Percentiles rank a stretch among this genome's conserved stretches.
Conservation (phyloP, 192 early-diverging fungal genomes). For the Backusella westeae region DNA sequence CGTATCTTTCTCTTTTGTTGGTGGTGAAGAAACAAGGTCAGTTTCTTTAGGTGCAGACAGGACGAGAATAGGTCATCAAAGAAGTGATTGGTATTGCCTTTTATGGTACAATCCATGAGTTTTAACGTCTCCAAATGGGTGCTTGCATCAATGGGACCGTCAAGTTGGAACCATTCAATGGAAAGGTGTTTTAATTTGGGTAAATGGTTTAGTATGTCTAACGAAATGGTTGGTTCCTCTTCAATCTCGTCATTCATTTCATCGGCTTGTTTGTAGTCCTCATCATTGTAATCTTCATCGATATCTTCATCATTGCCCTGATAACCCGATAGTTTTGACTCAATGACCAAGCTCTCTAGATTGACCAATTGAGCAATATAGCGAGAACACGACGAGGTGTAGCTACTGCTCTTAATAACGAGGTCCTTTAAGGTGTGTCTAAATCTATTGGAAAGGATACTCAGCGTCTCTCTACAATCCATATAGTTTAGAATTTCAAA, state of each 20-base stretch:
- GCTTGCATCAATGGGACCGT: neutral
- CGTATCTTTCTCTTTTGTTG: neutral
- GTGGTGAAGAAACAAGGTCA: neutral
- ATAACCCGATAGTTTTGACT: neutral
- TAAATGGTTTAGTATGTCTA: neutral
- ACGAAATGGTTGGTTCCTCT: neutral
- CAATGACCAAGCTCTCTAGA: neutral
- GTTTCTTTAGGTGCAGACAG: neutral
- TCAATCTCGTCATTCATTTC: neutral
- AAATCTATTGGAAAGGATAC: neutral
- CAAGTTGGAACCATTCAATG: neutral
- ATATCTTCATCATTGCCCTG: neutral
- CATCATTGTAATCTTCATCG: neutral
- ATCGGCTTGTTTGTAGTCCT: neutral
- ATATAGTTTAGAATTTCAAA: neutral
- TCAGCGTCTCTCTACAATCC: neutral
- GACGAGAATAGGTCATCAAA: neutral
- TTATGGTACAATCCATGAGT: neutral
- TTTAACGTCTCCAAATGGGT: neutral
- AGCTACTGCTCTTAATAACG: neutral
- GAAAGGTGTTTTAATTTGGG: neutral
- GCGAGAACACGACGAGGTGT: neutral
- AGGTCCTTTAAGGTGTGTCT: neutral
- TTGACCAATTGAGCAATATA: neutral
- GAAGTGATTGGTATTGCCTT: neutral